Percentiles rank a stretch among this genome's conserved stretches.
phyloP scores from a whole-genome alignment of 805 yeast genomes.

The Middelhovenomyces tepae region DNA sequence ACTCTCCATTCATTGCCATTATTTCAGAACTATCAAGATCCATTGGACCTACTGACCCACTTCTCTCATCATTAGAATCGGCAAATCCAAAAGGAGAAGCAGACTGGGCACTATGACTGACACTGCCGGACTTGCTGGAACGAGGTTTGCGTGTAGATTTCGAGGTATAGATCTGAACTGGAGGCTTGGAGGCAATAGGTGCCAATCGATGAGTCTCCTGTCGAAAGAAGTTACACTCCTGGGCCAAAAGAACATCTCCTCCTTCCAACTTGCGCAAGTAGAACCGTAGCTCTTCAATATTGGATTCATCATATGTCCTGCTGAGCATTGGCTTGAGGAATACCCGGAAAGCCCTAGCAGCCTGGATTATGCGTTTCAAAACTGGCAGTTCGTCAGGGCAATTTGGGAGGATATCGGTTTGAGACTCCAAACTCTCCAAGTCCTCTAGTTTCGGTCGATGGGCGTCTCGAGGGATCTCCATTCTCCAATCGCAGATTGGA shows the following conservation, averaged over 20 bases:
- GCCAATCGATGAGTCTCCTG: conserved; percentile 21
- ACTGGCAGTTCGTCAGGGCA: conserved; percentile 29
- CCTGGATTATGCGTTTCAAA: conserved; percentile 14
- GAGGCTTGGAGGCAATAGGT: conserved; percentile 22
- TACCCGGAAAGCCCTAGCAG: conserved; percentile 33
- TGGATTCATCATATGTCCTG: conserved; percentile 20
- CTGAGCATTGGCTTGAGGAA: too few relatives aligned
- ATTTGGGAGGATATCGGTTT: conserved; percentile 24
- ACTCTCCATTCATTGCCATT: too few relatives aligned
- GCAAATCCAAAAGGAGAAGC: too few relatives aligned
- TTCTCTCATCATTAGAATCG: too few relatives aligned
- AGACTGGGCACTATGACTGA: too few relatives aligned
- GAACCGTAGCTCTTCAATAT: conserved; percentile 29
- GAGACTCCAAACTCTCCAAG: conserved; percentile 22
- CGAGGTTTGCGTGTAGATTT: conserved; percentile 14
- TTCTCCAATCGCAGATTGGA: conserved; percentile 42
- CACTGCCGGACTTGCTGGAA: too few relatives aligned
- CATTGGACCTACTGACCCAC: too few relatives aligned
- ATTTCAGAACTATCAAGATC: too few relatives aligned
- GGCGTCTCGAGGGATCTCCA: conserved; percentile 26
- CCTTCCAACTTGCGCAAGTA: conserved; percentile 43
- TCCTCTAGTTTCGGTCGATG: conserved; percentile 30
- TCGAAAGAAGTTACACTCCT: conserved; percentile 29
- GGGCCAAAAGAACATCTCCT: conserved; percentile 27
- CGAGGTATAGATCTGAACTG: conserved; percentile 20